These are phyloP conservation scores for Aspergillus texensis DNA, from an alignment of 2,329 filamentous ascomycete species.

Conservation along the genomic window DNA sequence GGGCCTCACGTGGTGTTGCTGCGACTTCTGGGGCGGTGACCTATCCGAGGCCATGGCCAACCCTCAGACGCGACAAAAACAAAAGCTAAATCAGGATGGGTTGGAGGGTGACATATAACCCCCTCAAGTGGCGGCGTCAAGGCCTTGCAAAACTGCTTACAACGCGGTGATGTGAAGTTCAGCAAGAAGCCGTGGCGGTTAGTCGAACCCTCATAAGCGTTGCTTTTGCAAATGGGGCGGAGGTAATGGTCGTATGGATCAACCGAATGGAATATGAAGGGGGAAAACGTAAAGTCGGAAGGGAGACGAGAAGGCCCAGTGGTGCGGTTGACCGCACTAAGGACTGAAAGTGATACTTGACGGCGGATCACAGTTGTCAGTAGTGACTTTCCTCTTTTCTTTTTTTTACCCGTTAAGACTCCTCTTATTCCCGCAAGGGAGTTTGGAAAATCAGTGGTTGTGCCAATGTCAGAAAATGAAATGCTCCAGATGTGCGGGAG, in stretches of 20 bases:
- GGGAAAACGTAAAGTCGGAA: constrained; percentile 12
- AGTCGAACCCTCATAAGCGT: constrained; percentile 27
- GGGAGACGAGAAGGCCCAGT: constrained; percentile 12
- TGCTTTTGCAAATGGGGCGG: constrained; percentile 20
- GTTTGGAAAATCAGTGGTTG: constrained; percentile 17
- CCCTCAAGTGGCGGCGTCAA: constrained; percentile 15
- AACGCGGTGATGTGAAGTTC: constrained; percentile 26
- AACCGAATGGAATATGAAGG: constrained; percentile 25
- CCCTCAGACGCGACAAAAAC: constrained; percentile 25
- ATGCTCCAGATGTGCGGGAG: constrained; percentile 12
- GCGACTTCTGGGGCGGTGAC: constrained; percentile 31
- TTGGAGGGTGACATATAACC: constrained; percentile 22
- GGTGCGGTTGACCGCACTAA: constrained; percentile 7
- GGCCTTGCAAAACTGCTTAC: constrained; percentile 19
- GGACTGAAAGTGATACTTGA: constrained; percentile 2
- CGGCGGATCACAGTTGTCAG: not conserved
- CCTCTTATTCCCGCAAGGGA: constrained; percentile 22
- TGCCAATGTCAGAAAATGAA: constrained; percentile 16
- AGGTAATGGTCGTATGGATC: constrained; percentile 17
- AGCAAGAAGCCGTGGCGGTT: constrained; percentile 30
- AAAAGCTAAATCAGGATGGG: constrained; percentile 18
- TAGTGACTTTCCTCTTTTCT: constrained; percentile 13
- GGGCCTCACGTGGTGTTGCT: constrained; percentile 31
- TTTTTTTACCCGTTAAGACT: constrained; percentile 8
- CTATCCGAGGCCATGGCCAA: constrained; percentile 35